phyloP scores from a whole-genome alignment of 176 grass and related monocot genomes.

The Aegilops tauschii region DNA sequence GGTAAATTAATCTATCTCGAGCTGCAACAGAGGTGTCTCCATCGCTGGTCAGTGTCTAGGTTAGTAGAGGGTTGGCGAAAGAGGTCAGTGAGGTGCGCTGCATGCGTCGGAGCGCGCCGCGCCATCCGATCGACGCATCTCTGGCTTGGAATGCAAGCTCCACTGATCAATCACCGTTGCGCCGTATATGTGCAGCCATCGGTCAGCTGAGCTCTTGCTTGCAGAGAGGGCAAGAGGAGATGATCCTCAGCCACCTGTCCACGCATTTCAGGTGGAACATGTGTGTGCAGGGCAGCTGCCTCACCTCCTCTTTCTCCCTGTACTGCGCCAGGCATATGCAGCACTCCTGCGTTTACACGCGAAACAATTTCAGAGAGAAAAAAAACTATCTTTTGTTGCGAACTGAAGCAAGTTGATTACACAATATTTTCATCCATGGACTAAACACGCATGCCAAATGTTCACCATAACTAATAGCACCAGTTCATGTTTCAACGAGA shows the following conservation, averaged over 20 bases:
- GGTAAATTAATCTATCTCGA: neutral
- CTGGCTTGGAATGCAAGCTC: constrained; percentile 34
- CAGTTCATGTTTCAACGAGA: neutral
- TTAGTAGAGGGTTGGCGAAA: constrained; percentile 12
- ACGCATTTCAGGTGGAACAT: constrained; percentile 92
- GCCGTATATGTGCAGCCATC: constrained; percentile 23
- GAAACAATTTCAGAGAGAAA: neutral
- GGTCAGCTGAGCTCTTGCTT: constrained; percentile 81
- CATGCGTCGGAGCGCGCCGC: constrained; percentile 27
- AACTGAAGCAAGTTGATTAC: neutral
- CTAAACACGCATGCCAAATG: neutral
- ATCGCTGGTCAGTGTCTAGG: constrained; percentile 28
- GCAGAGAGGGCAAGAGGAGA: constrained; percentile 95
- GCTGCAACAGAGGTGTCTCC: neutral
- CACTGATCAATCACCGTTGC: neutral
- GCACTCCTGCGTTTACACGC: constrained; percentile 52
- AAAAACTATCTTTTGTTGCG: neutral
- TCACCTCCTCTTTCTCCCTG: constrained; percentile 81
- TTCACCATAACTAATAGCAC: neutral
- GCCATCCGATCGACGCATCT: neutral
- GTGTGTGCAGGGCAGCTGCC: constrained; percentile 87
- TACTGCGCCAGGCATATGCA: constrained; percentile 95
- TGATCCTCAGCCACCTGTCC: constrained; percentile 94
- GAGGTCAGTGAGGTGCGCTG: constrained; percentile 24
- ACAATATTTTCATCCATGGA: neutral